These are phyloP conservation scores for Lentinus tigrinus DNA, from an alignment of 768 basidiomycete species.

Conservation along the genomic window DNA sequence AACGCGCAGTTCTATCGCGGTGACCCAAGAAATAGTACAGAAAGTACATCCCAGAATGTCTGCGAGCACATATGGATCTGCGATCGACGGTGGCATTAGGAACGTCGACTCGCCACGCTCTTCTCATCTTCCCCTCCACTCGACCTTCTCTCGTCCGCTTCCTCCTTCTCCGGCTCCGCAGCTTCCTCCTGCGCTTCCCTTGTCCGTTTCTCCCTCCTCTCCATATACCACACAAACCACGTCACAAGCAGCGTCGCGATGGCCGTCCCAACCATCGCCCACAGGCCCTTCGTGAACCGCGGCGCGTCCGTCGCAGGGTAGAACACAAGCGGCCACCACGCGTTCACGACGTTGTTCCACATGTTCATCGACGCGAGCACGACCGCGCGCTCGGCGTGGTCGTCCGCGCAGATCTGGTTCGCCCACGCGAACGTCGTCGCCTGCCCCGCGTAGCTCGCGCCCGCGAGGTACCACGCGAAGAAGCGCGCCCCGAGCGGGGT, in stretches of 20 bases:
- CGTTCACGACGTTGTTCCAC: conserved; percentile 69
- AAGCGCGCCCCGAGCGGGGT: conserved; percentile 64
- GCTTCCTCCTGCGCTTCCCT: not conserved
- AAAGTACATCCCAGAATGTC: no score
- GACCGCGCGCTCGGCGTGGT: conserved; percentile 65
- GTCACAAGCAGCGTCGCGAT: conserved; percentile 56
- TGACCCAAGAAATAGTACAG: no score
- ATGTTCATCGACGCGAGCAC: conserved; percentile 80
- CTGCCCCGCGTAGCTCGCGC: conserved; percentile 73
- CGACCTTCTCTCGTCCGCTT: no score
- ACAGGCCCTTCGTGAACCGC: conserved; percentile 64
- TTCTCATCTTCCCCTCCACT: no score
- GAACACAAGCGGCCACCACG: conserved; percentile 70
- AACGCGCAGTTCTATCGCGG: no score
- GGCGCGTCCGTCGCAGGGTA: conserved; percentile 77
- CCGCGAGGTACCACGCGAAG: conserved; percentile 70
- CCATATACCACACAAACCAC: conserved; percentile 55
- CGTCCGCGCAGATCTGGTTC: conserved; percentile 73
- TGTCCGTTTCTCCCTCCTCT: conserved; percentile 36
- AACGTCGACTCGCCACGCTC: no score
- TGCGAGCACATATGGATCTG: no score
- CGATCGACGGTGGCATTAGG: no score
- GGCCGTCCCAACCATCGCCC: conserved; percentile 61
- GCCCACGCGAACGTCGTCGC: conserved; percentile 83
- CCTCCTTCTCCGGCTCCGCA: not conserved